These are phyloP conservation scores for Pleodorina starrii DNA, from an alignment of 139 green algal species.

Conservation along the genomic window DNA sequence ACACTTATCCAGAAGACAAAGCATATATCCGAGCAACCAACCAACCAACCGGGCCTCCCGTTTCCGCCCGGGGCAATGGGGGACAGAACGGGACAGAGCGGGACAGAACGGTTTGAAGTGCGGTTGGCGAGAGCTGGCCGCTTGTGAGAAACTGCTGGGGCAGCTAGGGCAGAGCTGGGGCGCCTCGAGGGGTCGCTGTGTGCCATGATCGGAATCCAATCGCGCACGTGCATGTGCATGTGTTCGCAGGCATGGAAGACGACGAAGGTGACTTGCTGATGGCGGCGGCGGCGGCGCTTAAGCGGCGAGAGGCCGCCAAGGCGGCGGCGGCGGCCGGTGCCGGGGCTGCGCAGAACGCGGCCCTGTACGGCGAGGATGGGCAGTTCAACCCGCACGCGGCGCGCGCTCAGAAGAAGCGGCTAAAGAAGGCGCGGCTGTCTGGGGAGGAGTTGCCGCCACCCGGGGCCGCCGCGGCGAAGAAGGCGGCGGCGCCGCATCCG, in stretches of 20 bases:
- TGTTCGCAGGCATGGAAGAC: slow-evolving; percentile 49
- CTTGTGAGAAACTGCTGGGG: too few relatives aligned
- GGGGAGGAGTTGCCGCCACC: background rate
- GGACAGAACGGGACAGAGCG: too few relatives aligned
- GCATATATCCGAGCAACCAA: slow-evolving; percentile 44
- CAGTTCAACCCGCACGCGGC: slow-evolving; percentile 88
- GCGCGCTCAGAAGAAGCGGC: slow-evolving; percentile 66
- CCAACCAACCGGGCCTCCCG: background rate
- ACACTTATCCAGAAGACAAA: slow-evolving; percentile 21
- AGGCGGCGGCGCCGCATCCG: slow-evolving; percentile 50
- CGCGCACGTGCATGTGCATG: too few relatives aligned
- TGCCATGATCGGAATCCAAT: too few relatives aligned
- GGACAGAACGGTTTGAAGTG: too few relatives aligned
- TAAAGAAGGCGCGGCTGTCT: slow-evolving; percentile 59
- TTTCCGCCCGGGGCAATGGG: too few relatives aligned
- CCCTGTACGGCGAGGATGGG: slow-evolving; percentile 84
- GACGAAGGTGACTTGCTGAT: slow-evolving; percentile 65
- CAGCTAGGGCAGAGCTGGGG: too few relatives aligned
- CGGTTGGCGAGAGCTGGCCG: too few relatives aligned
- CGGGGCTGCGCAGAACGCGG: slow-evolving; percentile 59
- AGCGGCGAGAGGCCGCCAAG: slow-evolving; percentile 40
- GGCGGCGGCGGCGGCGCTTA: slow-evolving; percentile 20
- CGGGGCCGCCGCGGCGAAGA: too few relatives aligned
- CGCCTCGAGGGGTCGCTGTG: too few relatives aligned
- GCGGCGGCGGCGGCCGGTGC: background rate